phyloP scores from a whole-genome alignment of 495 filamentous ascomycete species.

The Podospora pseudocomata region DNA sequence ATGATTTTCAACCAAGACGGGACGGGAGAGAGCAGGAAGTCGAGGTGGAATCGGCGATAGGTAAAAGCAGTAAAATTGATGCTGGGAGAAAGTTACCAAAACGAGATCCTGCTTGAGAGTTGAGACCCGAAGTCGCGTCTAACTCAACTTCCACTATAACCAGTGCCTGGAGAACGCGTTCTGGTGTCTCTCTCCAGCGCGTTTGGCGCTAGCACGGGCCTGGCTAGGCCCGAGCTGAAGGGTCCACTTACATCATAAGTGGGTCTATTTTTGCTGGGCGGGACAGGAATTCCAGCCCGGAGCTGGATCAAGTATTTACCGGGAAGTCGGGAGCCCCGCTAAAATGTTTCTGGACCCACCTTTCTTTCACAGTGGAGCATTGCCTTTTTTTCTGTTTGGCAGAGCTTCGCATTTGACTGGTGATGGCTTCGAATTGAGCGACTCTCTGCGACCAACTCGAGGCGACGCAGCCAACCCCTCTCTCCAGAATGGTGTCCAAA shows the following conservation, averaged over 20 bases:
- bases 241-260: conserved; percentile 19
- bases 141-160: neutral
- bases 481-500: conserved; percentile 46
- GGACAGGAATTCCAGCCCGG: neutral
- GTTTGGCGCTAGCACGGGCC: conserved; percentile 9
- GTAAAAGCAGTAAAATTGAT: neutral
- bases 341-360: conserved; percentile 17
- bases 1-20: too few relatives aligned
- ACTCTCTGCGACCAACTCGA: conserved; percentile 4
- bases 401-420: conserved; percentile 12
- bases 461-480: conserved; percentile 4
- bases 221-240: neutral
- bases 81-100: neutral
- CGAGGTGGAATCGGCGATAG: too few relatives aligned
- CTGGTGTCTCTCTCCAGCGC: conserved; percentile 3
- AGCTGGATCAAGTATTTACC: conserved; percentile 29
- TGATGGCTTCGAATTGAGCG: conserved; percentile 16
- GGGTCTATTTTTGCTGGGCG: conserved; percentile 5
- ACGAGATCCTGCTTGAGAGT: neutral
- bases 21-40: too few relatives aligned
- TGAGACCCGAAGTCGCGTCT: neutral
- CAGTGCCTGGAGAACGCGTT: conserved; percentile 3
- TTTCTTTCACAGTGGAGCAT: conserved; percentile 20
- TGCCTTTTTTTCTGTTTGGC: conserved; percentile 27
- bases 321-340: conserved; percentile 18